Evolutionary conservation across 805 yeast genomes (phyloP), one percentile per base, ranked within the genome.

Genomic region (Osmozyma mogii): DNA sequence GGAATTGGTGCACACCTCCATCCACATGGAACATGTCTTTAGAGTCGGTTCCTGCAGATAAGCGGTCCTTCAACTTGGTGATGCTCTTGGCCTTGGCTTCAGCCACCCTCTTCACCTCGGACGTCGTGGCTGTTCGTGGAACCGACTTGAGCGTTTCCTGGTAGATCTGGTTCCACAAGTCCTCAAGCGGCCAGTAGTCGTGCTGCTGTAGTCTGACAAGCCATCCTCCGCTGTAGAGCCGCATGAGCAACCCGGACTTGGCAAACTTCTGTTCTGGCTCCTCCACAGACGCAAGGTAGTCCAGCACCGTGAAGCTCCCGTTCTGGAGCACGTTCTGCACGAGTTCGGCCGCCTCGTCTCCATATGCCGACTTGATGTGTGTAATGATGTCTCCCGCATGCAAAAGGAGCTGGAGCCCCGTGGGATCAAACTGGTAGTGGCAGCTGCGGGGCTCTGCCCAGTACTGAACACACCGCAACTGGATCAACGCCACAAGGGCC

Each of bases 351-450:
- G 48, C 43, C 9, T 56, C 56, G 14, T 56, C 58, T 10, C 72
- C 67, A 35, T 66, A 70, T 5, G 41, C 35, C n/a, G 54, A 49
- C 32, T 70, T 65, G 27, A 80, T 64, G 35, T 63, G 64, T 28
- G 68, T 52, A 18, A 85, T 63, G 36, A 87, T 75, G 31, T 81
- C 83, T 24, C 95, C 96, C 6, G 87, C 64, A 53, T 87, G 84
- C 11, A 87, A 52, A 30, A 85, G 59, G 32, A 70, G 54, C 38
- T 75, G 63, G 12, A 77, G 54, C 5, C 94, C 94, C 20, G 64
- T 65, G 37, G 78, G 79, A 45, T 78, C 70, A 36, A 75, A 70
- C 17, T 61, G 61, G 51, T 87, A 85, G 44, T 58, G 69, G 1
- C 70, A 61, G 10, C 50, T 38, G 27, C 40, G 47, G 2, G 33